Conservation (phyloP, 2,329 filamentous ascomycete species). For the Paraconiothyrium brasiliense region DNA sequence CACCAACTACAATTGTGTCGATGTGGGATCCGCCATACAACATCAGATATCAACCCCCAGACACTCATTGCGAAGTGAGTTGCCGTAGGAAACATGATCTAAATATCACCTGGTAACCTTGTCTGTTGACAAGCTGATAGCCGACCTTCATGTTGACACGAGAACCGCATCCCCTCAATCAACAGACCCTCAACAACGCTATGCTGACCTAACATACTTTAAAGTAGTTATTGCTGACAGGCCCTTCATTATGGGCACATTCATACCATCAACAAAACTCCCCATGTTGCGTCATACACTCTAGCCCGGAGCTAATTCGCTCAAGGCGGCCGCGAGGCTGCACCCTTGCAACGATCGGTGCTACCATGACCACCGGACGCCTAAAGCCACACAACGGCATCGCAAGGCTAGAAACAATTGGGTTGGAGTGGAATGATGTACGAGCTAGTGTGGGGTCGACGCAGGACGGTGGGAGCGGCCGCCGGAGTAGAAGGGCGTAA, state of each 20-base stretch:
- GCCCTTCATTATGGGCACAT: neutral
- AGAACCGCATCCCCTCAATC: no score
- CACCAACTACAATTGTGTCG: no score
- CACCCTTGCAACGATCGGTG: neutral
- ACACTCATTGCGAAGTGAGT: no score
- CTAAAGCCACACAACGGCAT: neutral
- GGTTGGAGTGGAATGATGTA: neutral
- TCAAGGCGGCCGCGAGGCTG: neutral
- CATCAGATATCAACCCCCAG: no score
- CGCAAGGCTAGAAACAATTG: neutral
- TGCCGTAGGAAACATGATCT: no score
- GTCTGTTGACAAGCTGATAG: no score
- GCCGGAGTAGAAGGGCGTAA: neutral
- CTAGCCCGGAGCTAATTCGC: constrained; percentile 8
- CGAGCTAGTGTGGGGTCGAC: neutral
- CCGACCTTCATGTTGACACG: no score
- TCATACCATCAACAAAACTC: neutral
- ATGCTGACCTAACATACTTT: neutral
- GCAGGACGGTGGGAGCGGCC: neutral
- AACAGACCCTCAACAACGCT: no score
- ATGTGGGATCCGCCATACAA: no score
- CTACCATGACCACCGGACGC: neutral
- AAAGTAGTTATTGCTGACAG: neutral
- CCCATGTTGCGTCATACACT: neutral
- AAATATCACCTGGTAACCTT: no score